Base-by-base conservation (phyloP, 2,329 filamentous ascomycete genomes). In the Emergomyces africanus region DNA sequence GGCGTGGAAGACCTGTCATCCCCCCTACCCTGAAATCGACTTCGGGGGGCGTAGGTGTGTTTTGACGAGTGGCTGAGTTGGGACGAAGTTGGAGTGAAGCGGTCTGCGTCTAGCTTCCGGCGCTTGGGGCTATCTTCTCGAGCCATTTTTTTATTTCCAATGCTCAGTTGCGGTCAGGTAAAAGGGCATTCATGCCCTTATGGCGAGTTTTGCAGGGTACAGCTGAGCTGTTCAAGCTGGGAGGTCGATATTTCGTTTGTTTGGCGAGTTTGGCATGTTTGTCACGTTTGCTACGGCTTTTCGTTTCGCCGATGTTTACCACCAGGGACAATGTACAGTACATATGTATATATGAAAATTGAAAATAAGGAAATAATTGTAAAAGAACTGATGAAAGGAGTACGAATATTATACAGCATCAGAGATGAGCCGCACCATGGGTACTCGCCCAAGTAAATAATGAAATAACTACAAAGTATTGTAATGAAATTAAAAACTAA, bases 21-120 rank as follows among this genome's bases (percentile, higher is more conserved):
- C 57, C 51, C 51, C 25, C 56, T 48, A 12, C 44, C 42, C 23
- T 46, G 48, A 20, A 53, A 53, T 58, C 59, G 63, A 78, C 51
- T 54, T 28, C 64, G 65, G 48, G 71, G 67, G 2, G 70, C 60
- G 68, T 72, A 54, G 71, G 67, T 63, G 66, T 72, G 67, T 75
- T 70, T 61, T 73, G 65, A 59, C 70, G 66, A 66, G 74, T 66
- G 67, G 74, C 61, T 65, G 67, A 65, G 71, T 67, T 74, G 73
- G 61, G 76, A 77, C 23, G 79, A 77, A 5, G 81, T 76, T 54
- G 79, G 77, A 42, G 77, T 77, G 64, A 83, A 85, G 60, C 81
- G 78, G 63, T 84, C 82, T 59, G 81, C 78, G 64, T 88, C 83
- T n/a, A 89, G 71, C 70, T 81, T 86, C 44, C 86, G 81, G 66